Conservation (phyloP, 257 asterid genomes). For the Euphrasia confusa region DNA sequence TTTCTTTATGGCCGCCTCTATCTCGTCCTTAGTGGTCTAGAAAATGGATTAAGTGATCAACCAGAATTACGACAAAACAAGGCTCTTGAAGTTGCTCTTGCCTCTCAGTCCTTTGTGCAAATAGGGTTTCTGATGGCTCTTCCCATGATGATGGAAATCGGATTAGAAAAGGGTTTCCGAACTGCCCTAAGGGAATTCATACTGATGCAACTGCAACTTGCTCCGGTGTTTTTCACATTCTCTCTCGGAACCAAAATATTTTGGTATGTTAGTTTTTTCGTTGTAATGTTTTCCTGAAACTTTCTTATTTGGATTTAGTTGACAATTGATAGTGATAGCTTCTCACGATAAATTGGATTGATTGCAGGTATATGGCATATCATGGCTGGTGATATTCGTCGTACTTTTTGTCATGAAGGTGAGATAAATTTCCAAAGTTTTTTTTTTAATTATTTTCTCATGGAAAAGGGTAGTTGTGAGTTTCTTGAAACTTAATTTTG, state of each 20-base stretch:
- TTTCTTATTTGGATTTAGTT: no score
- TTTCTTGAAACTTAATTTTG: background rate
- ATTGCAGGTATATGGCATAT: background rate
- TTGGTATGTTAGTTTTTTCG: background rate
- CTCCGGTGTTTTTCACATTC: background rate
- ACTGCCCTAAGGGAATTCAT: background rate
- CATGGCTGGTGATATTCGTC: background rate
- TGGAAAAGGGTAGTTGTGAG: no score
- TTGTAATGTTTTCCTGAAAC: no score
- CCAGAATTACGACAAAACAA: conserved; percentile 1
- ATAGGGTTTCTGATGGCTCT: conserved; percentile 9
- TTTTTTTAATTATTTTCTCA: no score
- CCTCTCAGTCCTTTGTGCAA: conserved; percentile 12
- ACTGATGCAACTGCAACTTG: no score
- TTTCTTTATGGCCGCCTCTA: conserved; percentile 8
- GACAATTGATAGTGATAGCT: background rate
- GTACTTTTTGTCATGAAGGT: background rate
- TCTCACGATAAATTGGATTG: background rate
- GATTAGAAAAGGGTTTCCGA: conserved; percentile 7
- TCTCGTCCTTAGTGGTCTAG: conserved; percentile 8
- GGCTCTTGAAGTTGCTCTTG: conserved; percentile 7
- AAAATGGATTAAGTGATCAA: background rate
- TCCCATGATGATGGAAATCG: conserved; percentile 11
- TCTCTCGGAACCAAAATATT: conserved; percentile 4
- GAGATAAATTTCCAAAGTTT: background rate